phyloP scores from a whole-genome alignment of 2,329 filamentous ascomycete genomes.

The Verticillium klebahnii region DNA sequence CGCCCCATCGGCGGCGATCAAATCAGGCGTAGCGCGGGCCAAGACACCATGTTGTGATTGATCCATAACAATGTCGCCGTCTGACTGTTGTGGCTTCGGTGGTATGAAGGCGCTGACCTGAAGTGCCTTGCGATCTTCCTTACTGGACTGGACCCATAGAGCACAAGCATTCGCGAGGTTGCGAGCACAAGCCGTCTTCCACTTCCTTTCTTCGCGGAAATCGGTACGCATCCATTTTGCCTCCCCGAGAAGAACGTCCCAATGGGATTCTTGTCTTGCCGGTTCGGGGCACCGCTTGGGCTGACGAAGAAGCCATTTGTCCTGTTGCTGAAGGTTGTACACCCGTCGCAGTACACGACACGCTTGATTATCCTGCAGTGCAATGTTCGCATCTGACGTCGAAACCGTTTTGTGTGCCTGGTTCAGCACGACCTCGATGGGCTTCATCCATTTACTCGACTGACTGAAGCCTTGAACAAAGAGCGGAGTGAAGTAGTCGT shows the following conservation, averaged over 20 bases:
- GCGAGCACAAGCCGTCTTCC: slow-evolving; percentile 79
- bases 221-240: slow-evolving; percentile 99
- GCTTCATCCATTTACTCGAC: slow-evolving; percentile 55
- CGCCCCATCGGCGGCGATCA: slow-evolving; percentile 62
- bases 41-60: slow-evolving; percentile 25
- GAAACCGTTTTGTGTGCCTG: slow-evolving; percentile 87
- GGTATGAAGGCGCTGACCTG: slow-evolving; percentile 60
- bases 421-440: slow-evolving; percentile 66
- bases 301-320: slow-evolving; percentile 90
- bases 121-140: slow-evolving; percentile 59
- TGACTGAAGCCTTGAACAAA: slow-evolving; percentile 56
- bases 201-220: slow-evolving; percentile 89
- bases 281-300: slow-evolving; percentile 82
- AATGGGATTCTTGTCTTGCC: slow-evolving; percentile 69
- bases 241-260: slow-evolving; percentile 82
- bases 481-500: slow-evolving; percentile 61
- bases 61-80: slow-evolving; percentile 25
- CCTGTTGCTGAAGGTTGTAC: slow-evolving; percentile 84
- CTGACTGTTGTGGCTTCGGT: slow-evolving; percentile 26
- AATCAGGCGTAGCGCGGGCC: slow-evolving; percentile 60
- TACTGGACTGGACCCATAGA: slow-evolving; percentile 66
- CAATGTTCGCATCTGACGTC: slow-evolving; percentile 77
- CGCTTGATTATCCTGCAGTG: slow-evolving; percentile 81
- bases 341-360: slow-evolving; percentile 82
- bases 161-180: slow-evolving; percentile 80